phyloP scores from a whole-genome alignment of 768 basidiomycete genomes.

The Wakefieldia striispora region DNA sequence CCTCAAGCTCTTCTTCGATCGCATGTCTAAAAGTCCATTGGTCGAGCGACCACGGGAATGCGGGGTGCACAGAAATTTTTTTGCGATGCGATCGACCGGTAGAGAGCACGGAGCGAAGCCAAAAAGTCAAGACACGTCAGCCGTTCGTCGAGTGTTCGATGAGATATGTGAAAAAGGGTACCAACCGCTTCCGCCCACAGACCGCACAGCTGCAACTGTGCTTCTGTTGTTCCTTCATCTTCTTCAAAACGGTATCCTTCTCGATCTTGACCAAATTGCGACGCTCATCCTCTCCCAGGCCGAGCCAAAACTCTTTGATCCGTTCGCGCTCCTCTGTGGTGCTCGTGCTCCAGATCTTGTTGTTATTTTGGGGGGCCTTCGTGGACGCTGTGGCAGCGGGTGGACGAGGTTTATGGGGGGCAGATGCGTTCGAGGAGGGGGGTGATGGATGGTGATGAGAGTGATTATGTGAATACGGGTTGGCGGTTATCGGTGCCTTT shows the following conservation, averaged over 20 bases:
- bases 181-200: constrained; percentile 94
- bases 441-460: constrained; percentile 53
- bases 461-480: constrained; percentile 50
- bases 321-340: constrained; percentile 91
- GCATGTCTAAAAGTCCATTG: constrained; percentile 62
- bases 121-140: constrained; percentile 24
- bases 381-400: constrained; percentile 25
- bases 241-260: constrained; percentile 94
- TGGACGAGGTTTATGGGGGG: constrained; percentile 31
- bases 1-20: constrained; percentile 99
- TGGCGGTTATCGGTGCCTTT: constrained; percentile 54
- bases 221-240: constrained; percentile 99
- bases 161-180: constrained; percentile 34
- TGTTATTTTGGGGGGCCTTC: constrained; percentile 43
- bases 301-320: constrained; percentile 98
- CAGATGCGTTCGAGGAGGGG: constrained; percentile 35
- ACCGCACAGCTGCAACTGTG: constrained; percentile 95
- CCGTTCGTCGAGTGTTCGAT: constrained; percentile 12
- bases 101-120: constrained; percentile 16
- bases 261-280: constrained; percentile 93
- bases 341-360: constrained; percentile 94
- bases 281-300: constrained; percentile 87
- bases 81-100: constrained; percentile 18
- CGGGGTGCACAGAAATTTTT: constrained; percentile 14
- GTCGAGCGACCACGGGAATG: constrained; percentile 14